A percentile compares a stretch with the other conserved stretches of the same genome.
These are phyloP conservation scores for Fusarium verrucosum DNA, from an alignment of 2,329 filamentous ascomycete species.

Conservation along the genomic window DNA sequence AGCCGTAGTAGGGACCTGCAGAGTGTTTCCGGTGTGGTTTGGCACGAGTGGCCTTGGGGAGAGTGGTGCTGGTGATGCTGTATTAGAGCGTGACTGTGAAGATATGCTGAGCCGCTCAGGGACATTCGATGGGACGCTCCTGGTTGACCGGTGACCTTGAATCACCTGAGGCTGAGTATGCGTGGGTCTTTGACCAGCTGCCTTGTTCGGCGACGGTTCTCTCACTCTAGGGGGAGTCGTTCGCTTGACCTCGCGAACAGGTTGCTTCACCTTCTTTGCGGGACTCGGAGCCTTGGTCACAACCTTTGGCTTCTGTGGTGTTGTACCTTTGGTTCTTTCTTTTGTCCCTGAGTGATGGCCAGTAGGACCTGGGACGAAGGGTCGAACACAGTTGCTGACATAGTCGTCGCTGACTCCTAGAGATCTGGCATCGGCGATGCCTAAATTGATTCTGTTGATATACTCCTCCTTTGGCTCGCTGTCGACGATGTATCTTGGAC, in stretches of 20 bases:
- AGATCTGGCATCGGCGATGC: constrained; percentile 49
- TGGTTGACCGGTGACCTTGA: constrained; percentile 6
- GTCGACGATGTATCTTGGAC: constrained; percentile 46
- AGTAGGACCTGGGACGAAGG: constrained; percentile 46
- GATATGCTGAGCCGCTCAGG: constrained; percentile 7
- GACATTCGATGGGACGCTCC: constrained; percentile 2
- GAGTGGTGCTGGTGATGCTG: constrained; percentile 18
- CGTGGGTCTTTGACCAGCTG: constrained; percentile 4
- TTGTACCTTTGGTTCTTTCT: constrained; percentile 1
- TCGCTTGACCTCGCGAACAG: constrained; percentile 24
- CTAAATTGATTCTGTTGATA: constrained; percentile 52
- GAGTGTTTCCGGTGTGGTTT: constrained; percentile 18
- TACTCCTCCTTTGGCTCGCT: constrained; percentile 53
- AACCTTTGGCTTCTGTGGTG: constrained; percentile 27
- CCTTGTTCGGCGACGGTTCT: constrained; percentile 40
- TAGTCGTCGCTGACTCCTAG: constrained; percentile 51
- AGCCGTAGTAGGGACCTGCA: constrained; percentile 1
- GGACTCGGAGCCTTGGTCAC: constrained; percentile 22
- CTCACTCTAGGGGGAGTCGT: constrained; percentile 28
- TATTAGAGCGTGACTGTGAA: constrained; percentile 11
- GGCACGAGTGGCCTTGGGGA: constrained; percentile 31
- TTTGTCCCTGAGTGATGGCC: constrained; percentile 21
- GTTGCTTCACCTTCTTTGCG: constrained; percentile 27
- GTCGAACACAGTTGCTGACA: constrained; percentile 50
- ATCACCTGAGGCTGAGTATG: constrained; percentile 7